Percentiles rank a stretch among this genome's conserved stretches.
Evolutionary conservation across 768 basidiomycete genomes (phyloP).

Genomic region (Agaricus subrufescens): DNA sequence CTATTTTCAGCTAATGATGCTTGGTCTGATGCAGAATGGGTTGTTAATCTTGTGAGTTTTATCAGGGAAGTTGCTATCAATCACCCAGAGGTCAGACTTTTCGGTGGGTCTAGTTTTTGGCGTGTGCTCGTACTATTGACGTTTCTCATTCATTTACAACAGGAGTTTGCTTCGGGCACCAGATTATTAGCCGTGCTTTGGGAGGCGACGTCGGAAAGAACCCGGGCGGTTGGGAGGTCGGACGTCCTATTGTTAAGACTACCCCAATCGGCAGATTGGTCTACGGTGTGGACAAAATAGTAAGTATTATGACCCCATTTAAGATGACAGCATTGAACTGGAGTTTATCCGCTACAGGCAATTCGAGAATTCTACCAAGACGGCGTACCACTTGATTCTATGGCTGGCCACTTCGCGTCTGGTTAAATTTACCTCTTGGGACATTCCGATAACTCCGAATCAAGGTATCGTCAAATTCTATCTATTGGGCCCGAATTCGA

Average conservation of each 20-base stretch:
- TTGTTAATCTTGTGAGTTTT: slow-evolving; percentile 61
- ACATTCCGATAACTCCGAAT: slow-evolving; percentile 46
- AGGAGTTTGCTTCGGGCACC: slow-evolving; percentile 94
- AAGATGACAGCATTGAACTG: no score
- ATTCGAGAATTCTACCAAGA: no score
- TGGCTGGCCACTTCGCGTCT: slow-evolving; percentile 29
- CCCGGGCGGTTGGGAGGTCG: slow-evolving; percentile 71
- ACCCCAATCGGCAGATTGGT: slow-evolving; percentile 65
- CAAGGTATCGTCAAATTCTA: slow-evolving; percentile 70
- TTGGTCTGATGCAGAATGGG: slow-evolving; percentile 73
- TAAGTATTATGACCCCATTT: no score
- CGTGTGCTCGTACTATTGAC: neutral
- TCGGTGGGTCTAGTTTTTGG: slow-evolving; percentile 41
- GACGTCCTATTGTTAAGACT: slow-evolving; percentile 51
- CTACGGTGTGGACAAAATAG: no score
- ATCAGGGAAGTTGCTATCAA: slow-evolving; percentile 17
- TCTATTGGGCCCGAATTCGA: neutral
- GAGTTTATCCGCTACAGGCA: no score
- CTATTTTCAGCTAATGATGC: slow-evolving; percentile 61
- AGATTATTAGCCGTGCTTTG: slow-evolving; percentile 64
- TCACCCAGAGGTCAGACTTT: slow-evolving; percentile 11
- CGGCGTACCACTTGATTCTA: no score
- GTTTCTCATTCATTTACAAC: neutral
- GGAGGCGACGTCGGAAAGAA: slow-evolving; percentile 69
- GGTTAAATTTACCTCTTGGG: slow-evolving; percentile 53